These are phyloP conservation scores for Talaromyces thailandensis DNA, from an alignment of 495 filamentous ascomycete genomes.

Conservation along the genomic window DNA sequence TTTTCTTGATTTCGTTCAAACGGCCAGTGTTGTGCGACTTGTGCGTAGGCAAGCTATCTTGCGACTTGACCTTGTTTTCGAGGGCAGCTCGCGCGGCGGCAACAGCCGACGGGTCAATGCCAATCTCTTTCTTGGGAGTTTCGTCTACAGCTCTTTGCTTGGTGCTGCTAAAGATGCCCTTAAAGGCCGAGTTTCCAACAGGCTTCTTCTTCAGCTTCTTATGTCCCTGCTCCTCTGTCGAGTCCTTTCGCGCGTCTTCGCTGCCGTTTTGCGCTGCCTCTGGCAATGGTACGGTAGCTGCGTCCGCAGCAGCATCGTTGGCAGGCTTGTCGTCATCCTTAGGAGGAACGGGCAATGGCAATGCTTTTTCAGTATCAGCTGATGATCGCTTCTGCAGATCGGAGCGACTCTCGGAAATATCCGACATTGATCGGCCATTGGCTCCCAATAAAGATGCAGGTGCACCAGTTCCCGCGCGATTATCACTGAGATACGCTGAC, in stretches of 20 bases:
- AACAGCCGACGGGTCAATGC: slow-evolving; percentile 30
- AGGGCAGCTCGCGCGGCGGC: slow-evolving; percentile 45
- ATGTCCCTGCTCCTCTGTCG: slow-evolving; percentile 17
- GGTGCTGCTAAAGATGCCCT: slow-evolving; percentile 35
- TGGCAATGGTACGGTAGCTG: slow-evolving; percentile 20
- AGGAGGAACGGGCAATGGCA: slow-evolving; percentile 26
- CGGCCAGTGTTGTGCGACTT: slow-evolving; percentile 11
- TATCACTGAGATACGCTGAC: slow-evolving; percentile 68
- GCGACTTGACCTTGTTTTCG: slow-evolving; percentile 31
- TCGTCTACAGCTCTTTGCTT: slow-evolving; percentile 29
- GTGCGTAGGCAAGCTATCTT: slow-evolving; percentile 18
- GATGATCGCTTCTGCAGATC: slow-evolving; percentile 9
- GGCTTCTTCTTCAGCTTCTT: slow-evolving; percentile 42
- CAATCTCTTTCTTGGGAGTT: slow-evolving; percentile 27
- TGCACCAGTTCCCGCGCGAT: slow-evolving; percentile 55
- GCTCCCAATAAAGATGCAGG: slow-evolving; percentile 14
- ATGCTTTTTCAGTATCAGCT: slow-evolving; percentile 15
- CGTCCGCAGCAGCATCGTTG: slow-evolving; percentile 19
- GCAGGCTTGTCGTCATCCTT: slow-evolving; percentile 13
- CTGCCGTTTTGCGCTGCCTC: slow-evolving; percentile 8
- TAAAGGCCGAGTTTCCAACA: slow-evolving; percentile 31
- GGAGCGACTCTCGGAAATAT: slow-evolving; percentile 11
- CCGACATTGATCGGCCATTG: slow-evolving; percentile 5
- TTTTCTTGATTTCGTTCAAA: slow-evolving; percentile 23
- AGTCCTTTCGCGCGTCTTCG: slow-evolving; percentile 19